These are phyloP conservation scores for Quercus gilva DNA, from an alignment of 306 rosid species.

Conservation along the genomic window DNA sequence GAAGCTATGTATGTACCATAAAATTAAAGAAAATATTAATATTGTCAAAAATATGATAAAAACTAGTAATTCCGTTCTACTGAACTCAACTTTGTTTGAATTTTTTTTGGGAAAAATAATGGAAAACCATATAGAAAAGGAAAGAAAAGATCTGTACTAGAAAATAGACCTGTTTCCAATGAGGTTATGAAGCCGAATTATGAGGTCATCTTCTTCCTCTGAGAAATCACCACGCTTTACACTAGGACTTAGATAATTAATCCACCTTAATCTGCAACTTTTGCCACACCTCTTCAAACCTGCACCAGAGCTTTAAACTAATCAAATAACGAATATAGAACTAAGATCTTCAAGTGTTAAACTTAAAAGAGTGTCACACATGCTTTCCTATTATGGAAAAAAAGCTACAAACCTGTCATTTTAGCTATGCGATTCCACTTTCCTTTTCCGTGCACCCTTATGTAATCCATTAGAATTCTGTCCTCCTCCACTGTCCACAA, in stretches of 20 bases:
- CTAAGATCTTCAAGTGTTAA: no score
- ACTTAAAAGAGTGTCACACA: no score
- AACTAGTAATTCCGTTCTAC: no score
- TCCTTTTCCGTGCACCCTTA: conserved; percentile 47
- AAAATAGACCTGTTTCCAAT: conserved; percentile 53
- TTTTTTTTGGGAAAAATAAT: no score
- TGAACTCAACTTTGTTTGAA: no score
- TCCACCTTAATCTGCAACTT: conserved; percentile 67
- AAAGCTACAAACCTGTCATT: conserved; percentile 29
- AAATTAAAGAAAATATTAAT: neutral
- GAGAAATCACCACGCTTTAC: conserved; percentile 57
- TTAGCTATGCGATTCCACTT: conserved; percentile 61
- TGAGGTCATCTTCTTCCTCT: conserved; percentile 58
- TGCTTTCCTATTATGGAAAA: neutral
- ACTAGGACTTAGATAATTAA: conserved; percentile 54
- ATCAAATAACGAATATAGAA: neutral
- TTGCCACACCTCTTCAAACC: conserved; percentile 64
- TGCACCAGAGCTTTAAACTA: neutral
- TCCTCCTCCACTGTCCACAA: conserved; percentile 59
- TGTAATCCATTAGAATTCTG: conserved; percentile 36
- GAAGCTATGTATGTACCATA: neutral
- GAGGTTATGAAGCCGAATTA: conserved; percentile 62
- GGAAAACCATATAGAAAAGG: neutral
- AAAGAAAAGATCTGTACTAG: neutral
- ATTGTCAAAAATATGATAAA: no score